These are phyloP conservation scores for Geotrichum siamense DNA, from an alignment of 1,139 yeast genomes.

Conservation along the genomic window DNA sequence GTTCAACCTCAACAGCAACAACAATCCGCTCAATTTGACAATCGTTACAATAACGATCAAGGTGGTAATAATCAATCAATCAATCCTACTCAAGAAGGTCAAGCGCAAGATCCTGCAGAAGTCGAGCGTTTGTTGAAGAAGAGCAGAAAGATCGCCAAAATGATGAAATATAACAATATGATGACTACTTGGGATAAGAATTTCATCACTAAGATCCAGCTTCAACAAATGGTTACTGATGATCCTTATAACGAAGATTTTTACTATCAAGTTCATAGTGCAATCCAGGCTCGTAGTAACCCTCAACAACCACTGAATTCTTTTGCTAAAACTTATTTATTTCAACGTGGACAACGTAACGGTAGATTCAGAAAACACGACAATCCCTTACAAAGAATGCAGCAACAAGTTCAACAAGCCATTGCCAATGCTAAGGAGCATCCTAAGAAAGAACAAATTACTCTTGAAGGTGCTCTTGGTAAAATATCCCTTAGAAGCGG, in stretches of 20 bases:
- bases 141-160: slow-evolving; percentile 72
- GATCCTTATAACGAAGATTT: slow-evolving; percentile 97
- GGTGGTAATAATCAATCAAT: slow-evolving; percentile 21
- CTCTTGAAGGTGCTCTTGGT: slow-evolving; percentile 87
- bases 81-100: slow-evolving; percentile 33
- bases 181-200: slow-evolving; percentile 98
- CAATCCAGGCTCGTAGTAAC: slow-evolving; percentile 59
- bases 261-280: slow-evolving; percentile 88
- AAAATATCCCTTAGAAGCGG: slow-evolving; percentile 76
- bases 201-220: slow-evolving; percentile 86
- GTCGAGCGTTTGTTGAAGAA: slow-evolving; percentile 48
- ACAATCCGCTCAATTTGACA: slow-evolving; percentile 22
- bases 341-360: slow-evolving; percentile 71
- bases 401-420: slow-evolving; percentile 95
- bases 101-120: slow-evolving; percentile 25
- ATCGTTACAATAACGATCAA: slow-evolving; percentile 23
- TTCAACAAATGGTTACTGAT: slow-evolving; percentile 92
- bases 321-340: slow-evolving; percentile 91
- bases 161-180: slow-evolving; percentile 78
- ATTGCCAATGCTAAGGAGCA: slow-evolving; percentile 91
- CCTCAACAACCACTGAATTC: slow-evolving; percentile 45
- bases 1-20: slow-evolving; percentile 24
- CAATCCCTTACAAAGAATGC: slow-evolving; percentile 94
- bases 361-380: slow-evolving; percentile 64
- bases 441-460: slow-evolving; percentile 64